Evolutionary conservation across 2,329 filamentous ascomycete species (phyloP).

Genomic region (Fusarium sterilihyphosum): DNA sequence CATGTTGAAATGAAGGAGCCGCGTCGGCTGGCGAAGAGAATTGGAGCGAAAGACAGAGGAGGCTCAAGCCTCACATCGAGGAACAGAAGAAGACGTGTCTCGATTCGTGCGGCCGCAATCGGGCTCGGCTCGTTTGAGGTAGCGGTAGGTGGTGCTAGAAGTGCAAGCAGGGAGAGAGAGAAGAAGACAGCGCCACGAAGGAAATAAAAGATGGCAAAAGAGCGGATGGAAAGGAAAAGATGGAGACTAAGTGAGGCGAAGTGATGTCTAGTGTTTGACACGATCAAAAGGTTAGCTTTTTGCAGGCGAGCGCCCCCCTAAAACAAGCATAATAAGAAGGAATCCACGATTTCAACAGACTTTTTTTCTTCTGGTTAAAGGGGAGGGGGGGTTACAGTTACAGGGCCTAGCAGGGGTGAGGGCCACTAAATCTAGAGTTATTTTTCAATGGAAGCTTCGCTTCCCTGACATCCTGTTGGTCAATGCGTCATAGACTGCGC

Average conservation of each 20-base stretch:
- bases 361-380: neutral
- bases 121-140: neutral
- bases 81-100: slow-evolving; percentile 1
- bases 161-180: neutral
- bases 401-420: neutral
- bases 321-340: neutral
- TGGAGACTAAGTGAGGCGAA: neutral
- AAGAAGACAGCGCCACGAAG: neutral
- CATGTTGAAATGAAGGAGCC: slow-evolving; percentile 4
- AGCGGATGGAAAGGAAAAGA: slow-evolving; percentile 5
- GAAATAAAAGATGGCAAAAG: neutral
- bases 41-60: neutral
- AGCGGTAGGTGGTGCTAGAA: neutral
- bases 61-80: slow-evolving; percentile 20
- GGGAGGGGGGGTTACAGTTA: neutral
- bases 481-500: neutral
- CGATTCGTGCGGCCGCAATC: neutral
- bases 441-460: neutral
- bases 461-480: neutral
- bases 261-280: neutral
- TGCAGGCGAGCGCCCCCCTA: neutral
- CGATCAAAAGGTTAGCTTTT: neutral
- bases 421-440: neutral
- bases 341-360: neutral
- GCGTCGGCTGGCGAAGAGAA: neutral